phyloP scores from a whole-genome alignment of 257 asterid genomes.

The Nemophila menziesii region DNA sequence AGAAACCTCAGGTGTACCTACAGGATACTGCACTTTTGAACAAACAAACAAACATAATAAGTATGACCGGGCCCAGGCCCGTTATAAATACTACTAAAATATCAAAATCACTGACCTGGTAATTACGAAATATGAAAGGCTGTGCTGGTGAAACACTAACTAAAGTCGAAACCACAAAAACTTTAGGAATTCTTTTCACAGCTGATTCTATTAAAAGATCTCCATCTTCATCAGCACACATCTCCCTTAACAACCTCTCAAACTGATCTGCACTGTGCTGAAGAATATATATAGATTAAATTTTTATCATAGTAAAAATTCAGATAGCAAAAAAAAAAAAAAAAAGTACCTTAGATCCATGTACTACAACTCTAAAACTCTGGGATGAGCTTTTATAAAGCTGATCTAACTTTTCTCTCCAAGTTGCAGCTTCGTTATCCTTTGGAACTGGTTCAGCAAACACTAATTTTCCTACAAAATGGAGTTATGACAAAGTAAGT shows the following conservation, averaged over 20 bases:
- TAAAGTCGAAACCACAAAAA: slow-evolving; percentile 89
- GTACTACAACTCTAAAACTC: slow-evolving; percentile 93
- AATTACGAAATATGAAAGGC: slow-evolving; percentile 96
- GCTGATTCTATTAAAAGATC: slow-evolving; percentile 97
- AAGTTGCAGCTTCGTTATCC: slow-evolving; percentile 97
- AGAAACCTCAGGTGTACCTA: slow-evolving; percentile 89
- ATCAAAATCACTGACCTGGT: slow-evolving; percentile 57
- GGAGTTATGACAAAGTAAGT: slow-evolving; percentile 11
- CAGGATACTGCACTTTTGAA: slow-evolving; percentile 80
- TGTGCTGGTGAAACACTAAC: slow-evolving; percentile 95
- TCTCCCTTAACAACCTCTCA: slow-evolving; percentile 86
- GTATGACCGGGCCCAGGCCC: not conserved
- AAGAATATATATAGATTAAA: not conserved
- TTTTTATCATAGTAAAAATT: not conserved
- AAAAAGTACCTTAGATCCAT: slow-evolving; percentile 79
- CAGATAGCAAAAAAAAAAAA: slow-evolving; percentile 10
- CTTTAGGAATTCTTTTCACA: slow-evolving; percentile 81
- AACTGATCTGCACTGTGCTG: slow-evolving; percentile 99
- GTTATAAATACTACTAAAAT: not conserved
- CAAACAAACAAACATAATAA: slow-evolving; percentile 12
- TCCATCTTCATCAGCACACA: slow-evolving; percentile 95
- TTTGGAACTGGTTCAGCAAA: slow-evolving; percentile 95
- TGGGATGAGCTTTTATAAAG: slow-evolving; percentile 97
- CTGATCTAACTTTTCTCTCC: slow-evolving; percentile 99
- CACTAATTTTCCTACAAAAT: slow-evolving; percentile 72